Evolutionary conservation across 768 basidiomycete species (phyloP).

Genomic region (Crassisporium funariophilum): DNA sequence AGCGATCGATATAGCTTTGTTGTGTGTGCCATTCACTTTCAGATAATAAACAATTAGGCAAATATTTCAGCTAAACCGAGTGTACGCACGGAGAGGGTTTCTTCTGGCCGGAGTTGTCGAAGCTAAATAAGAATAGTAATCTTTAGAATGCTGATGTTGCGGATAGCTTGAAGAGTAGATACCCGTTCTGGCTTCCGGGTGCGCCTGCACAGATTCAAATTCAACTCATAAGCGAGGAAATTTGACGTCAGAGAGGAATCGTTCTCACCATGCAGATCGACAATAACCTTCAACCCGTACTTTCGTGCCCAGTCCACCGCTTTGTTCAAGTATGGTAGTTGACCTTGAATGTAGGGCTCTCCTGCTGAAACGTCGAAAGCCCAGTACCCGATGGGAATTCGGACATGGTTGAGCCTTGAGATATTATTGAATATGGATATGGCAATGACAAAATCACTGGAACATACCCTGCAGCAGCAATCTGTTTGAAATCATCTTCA

Average conservation of each 20-base stretch:
- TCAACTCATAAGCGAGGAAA: constrained; percentile 10
- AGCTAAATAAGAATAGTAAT: constrained; percentile 41
- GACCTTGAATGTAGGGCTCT: constrained; percentile 80
- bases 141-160: not conserved
- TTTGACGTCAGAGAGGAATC: not conserved
- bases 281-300: constrained; percentile 75
- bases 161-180: no score
- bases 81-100: constrained; percentile 52
- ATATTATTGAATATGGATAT: not conserved
- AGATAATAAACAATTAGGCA: no score
- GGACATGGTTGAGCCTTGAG: constrained; percentile 77
- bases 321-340: constrained; percentile 66
- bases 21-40: constrained; percentile 65
- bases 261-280: constrained; percentile 67
- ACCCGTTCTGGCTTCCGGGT: constrained; percentile 87
- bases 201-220: constrained; percentile 41
- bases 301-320: constrained; percentile 72
- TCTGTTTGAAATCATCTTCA: constrained; percentile 73
- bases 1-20: constrained; percentile 66
- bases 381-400: constrained; percentile 89
- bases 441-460: constrained; percentile 9
- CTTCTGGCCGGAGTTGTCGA: constrained; percentile 79
- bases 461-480: constrained; percentile 72
- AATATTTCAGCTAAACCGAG: not conserved
- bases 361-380: constrained; percentile 79